Evolutionary conservation across 257 asterid genomes (phyloP), one percentile per base, ranked within the genome.

Genomic region (Solanum pinnatisectum): DNA sequence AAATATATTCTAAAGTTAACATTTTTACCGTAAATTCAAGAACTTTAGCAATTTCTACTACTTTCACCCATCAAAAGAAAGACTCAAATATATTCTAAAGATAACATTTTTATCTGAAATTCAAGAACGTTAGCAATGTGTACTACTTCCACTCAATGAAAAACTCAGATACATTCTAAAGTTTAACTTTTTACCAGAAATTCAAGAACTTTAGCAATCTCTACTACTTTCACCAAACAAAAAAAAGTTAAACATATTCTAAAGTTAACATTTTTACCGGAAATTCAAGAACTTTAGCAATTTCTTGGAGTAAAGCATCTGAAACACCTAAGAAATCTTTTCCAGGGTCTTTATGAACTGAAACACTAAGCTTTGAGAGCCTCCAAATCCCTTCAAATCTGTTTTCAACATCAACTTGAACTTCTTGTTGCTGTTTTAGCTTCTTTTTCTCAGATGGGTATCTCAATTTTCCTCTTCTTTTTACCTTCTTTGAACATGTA

Each of bases 371-470:
- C 91, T 91, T 92, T 22, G 91, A 96, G 76, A 96, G 90, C 92
- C 98, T 94, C 98, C 99, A 97, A 89, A 97, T 73, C 18, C 99
- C 99, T 83, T 92, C 92, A 71, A 91, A 85, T 20, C 89, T 92
- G 65, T 88, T 85, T 68, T 85, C 78, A 6, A 59, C 91, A 30
- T 91, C 94, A 72, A 40, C 65, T 87, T 88, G 91, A 68, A 90
- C 70, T 84, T 89, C 88, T 73, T 88, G 92, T 35, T 30, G 93
- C 78, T 87, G 68, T 49, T 81, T 95, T 33, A 91, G 70, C 98
- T 92, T 96, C 96, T 91, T 97, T 90, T 92, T 97, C 98, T 97
- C 99, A 1, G 99, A 97, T 87, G 99, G 99, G 90, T 97, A 97
- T 93, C 98, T 96, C 90, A 90, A 90, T 89, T 93, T 97, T 18